phyloP scores from a whole-genome alignment of 306 rosid genomes.

The Fragaria nilgerrensis region DNA sequence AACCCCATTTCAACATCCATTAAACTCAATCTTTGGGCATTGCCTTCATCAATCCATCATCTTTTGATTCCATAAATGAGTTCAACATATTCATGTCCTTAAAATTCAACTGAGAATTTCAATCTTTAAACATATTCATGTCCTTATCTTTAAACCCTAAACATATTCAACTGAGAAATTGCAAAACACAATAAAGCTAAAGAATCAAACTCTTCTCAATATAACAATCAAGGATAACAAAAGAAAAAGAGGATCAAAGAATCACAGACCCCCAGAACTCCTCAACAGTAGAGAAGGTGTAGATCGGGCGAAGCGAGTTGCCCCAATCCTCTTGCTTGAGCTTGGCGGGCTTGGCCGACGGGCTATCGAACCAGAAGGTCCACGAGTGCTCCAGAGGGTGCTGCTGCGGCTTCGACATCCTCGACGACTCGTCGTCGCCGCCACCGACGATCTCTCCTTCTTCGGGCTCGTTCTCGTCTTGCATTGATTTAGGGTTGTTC shows the following conservation, averaged over 20 bases:
- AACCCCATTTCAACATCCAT: background rate
- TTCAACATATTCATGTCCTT: background rate
- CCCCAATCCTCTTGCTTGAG: slow-evolving; percentile 76
- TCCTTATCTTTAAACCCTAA: background rate
- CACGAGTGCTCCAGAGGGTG: slow-evolving; percentile 84
- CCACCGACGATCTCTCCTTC: slow-evolving; percentile 81
- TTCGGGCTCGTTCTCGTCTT: slow-evolving; percentile 50
- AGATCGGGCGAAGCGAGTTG: slow-evolving; percentile 60
- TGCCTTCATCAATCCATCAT: background rate
- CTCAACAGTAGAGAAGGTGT: slow-evolving; percentile 75
- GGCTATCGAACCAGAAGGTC: slow-evolving; percentile 96
- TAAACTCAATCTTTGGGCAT: background rate
- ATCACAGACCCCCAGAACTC: slow-evolving; percentile 78
- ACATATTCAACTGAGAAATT: too few relatives aligned
- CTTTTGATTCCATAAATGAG: background rate
- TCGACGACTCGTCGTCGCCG: slow-evolving; percentile 44
- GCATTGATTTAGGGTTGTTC: slow-evolving; percentile 38
- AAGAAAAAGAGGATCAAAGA: background rate
- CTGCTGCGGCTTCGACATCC: slow-evolving; percentile 36
- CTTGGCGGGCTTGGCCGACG: slow-evolving; percentile 53
- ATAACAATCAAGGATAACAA: slow-evolving; percentile 1
- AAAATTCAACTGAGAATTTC: background rate
- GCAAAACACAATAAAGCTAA: background rate
- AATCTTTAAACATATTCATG: background rate
- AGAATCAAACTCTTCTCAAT: background rate